phyloP scores from a whole-genome alignment of 2,329 filamentous ascomycete species.

The Ambrosiella beaveri region DNA sequence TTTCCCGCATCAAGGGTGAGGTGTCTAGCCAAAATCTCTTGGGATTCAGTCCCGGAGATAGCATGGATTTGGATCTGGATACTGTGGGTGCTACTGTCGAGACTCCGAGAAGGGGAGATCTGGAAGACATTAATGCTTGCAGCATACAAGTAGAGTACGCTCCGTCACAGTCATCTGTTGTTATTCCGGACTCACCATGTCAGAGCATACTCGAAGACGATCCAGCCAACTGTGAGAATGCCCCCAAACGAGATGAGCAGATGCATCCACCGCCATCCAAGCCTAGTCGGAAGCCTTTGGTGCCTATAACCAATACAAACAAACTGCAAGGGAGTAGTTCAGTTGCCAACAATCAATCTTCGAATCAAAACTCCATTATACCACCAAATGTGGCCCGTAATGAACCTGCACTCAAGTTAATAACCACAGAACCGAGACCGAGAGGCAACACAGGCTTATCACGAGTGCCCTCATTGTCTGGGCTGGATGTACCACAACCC shows the following conservation, averaged over 20 bases:
- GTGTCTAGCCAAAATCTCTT: neutral
- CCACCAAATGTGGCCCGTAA: too few species aligned
- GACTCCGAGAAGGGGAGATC: neutral
- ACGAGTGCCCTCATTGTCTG: neutral
- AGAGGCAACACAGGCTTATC: neutral
- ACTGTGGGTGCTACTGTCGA: conserved; percentile 1
- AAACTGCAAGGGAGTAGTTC: too few species aligned
- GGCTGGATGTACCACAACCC: conserved; percentile 9
- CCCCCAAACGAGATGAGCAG: neutral
- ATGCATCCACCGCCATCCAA: neutral
- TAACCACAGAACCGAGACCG: neutral
- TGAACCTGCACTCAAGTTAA: too few species aligned
- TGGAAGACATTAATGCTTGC: conserved; percentile 1
- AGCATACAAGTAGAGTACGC: conserved; percentile 8
- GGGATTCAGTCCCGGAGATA: conserved; percentile 6
- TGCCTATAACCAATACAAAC: too few species aligned
- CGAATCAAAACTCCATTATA: too few species aligned
- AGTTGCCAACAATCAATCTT: too few species aligned
- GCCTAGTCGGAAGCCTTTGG: neutral
- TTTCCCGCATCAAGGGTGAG: conserved; percentile 9
- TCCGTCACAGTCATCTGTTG: conserved; percentile 4
- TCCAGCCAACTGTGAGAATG: neutral
- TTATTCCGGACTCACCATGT: conserved; percentile 10
- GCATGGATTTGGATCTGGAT: conserved; percentile 5
- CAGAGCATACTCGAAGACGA: neutral